These are phyloP conservation scores for Leishmania tropica DNA, from an alignment of 208 protist genomes.

Conservation along the genomic window DNA sequence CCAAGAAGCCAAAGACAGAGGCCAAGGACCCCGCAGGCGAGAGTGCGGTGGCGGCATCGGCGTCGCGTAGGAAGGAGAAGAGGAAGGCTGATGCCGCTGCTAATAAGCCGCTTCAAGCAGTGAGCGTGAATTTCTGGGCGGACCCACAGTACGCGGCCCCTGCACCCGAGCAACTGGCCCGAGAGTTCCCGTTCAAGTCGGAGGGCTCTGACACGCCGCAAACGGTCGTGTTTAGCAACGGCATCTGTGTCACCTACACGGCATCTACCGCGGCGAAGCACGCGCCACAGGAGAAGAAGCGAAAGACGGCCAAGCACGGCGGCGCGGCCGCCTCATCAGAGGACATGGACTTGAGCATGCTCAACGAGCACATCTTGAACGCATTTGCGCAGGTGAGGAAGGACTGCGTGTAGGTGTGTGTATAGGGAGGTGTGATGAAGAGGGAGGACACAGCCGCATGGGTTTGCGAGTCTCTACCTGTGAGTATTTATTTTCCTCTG, in stretches of 20 bases:
- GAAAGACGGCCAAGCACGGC: constrained; percentile 16
- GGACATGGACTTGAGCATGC: constrained; percentile 73
- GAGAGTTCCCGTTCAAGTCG: constrained; percentile 48
- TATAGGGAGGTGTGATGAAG: background rate
- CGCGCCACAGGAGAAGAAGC: constrained; percentile 37
- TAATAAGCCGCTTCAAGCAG: constrained; percentile 37
- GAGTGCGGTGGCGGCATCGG: background rate
- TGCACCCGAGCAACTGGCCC: constrained; percentile 35
- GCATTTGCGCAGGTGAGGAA: constrained; percentile 67
- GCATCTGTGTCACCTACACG: constrained; percentile 81
- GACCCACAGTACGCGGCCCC: constrained; percentile 43
- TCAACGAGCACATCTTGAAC: constrained; percentile 83
- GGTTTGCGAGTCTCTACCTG: background rate
- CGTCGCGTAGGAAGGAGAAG: background rate
- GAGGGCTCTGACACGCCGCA: constrained; percentile 37
- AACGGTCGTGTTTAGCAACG: constrained; percentile 77
- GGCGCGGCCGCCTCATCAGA: constrained; percentile 21
- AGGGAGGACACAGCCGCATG: background rate
- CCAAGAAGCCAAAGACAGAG: constrained; percentile 15
- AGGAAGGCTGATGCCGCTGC: constrained; percentile 5
- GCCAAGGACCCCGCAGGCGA: background rate
- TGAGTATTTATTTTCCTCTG: background rate
- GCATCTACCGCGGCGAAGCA: constrained; percentile 59
- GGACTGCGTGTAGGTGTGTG: constrained; percentile 2
- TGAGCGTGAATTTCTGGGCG: constrained; percentile 76